These are phyloP conservation scores for Heteromeles arbutifolia DNA, from an alignment of 306 rosid species.

Conservation along the genomic window DNA sequence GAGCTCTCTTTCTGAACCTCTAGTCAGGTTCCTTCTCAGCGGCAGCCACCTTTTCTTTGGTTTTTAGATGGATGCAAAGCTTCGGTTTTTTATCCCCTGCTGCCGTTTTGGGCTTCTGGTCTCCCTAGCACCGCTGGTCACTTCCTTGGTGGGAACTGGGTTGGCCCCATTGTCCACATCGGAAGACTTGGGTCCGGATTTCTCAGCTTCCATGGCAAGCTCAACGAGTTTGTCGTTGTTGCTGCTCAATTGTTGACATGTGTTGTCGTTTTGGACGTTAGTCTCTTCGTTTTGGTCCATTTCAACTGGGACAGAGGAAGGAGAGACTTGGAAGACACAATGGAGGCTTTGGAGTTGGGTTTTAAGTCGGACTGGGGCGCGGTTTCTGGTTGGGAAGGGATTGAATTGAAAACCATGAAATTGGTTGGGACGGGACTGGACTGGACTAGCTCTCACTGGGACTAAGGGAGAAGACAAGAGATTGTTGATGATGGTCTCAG, in stretches of 20 bases:
- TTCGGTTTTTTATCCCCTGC: constrained; percentile 1
- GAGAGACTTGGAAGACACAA: constrained; percentile 8
- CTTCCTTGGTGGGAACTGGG: neutral
- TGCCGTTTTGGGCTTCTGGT: neutral
- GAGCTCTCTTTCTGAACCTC: neutral
- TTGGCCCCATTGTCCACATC: neutral
- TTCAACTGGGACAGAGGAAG: constrained; percentile 12
- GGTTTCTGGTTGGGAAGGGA: constrained; percentile 1
- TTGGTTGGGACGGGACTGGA: neutral
- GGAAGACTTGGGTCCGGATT: neutral
- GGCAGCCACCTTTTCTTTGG: neutral
- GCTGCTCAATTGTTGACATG: neutral
- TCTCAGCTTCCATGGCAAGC: neutral
- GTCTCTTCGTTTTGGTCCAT: constrained; percentile 17
- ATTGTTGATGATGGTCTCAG: too few species aligned
- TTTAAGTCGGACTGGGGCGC: neutral
- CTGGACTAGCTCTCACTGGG: neutral
- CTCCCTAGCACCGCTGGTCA: neutral
- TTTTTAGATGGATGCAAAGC: neutral
- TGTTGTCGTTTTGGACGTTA: neutral
- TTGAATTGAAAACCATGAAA: constrained; percentile 19
- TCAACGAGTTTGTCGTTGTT: neutral
- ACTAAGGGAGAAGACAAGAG: neutral
- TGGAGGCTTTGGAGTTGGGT: constrained; percentile 13
- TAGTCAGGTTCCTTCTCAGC: neutral